Evolutionary conservation across 345 rosid species (phyloP).

Genomic region (Limnanthes douglasii): DNA sequence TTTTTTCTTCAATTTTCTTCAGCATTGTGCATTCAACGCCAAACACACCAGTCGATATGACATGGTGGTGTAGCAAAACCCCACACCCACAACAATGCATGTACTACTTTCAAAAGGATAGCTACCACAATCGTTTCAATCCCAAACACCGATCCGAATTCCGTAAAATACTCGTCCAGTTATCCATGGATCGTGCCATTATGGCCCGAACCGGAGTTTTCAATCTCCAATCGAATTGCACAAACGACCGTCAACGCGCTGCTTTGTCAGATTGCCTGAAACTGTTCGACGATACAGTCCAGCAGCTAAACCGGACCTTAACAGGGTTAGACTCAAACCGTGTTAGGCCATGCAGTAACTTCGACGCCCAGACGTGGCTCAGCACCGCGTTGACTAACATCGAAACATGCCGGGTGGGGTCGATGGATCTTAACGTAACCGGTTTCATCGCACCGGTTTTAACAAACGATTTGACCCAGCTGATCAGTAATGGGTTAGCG

Average conservation of each 20-base stretch:
- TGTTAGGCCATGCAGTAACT: slow-evolving; percentile 18
- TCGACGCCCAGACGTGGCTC: slow-evolving; percentile 83
- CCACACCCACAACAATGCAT: slow-evolving; percentile 70
- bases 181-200: slow-evolving; percentile 41
- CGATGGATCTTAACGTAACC: slow-evolving; percentile 41
- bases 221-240: slow-evolving; percentile 12
- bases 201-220: slow-evolving; percentile 14
- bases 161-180: slow-evolving; percentile 25
- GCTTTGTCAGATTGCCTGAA: slow-evolving; percentile 53
- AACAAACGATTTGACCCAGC: slow-evolving; percentile 29
- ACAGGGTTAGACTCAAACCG: slow-evolving; percentile 16
- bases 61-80: slow-evolving; percentile 63
- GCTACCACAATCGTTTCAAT: slow-evolving; percentile 9
- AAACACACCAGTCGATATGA: slow-evolving; percentile 11
- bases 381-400: slow-evolving; percentile 75
- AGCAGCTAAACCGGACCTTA: slow-evolving; percentile 47
- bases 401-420: slow-evolving; percentile 50
- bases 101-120: slow-evolving; percentile 20
- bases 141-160: slow-evolving; percentile 33
- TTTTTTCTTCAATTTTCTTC: no score
- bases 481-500: slow-evolving; percentile 53
- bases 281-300: slow-evolving; percentile 37
- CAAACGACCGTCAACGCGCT: slow-evolving; percentile 15
- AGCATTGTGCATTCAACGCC: no score
- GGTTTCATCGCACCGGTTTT: slow-evolving; percentile 27